phyloP scores from a whole-genome alignment of 1,284 basidiomycete species.

The Chiua sp. region DNA sequence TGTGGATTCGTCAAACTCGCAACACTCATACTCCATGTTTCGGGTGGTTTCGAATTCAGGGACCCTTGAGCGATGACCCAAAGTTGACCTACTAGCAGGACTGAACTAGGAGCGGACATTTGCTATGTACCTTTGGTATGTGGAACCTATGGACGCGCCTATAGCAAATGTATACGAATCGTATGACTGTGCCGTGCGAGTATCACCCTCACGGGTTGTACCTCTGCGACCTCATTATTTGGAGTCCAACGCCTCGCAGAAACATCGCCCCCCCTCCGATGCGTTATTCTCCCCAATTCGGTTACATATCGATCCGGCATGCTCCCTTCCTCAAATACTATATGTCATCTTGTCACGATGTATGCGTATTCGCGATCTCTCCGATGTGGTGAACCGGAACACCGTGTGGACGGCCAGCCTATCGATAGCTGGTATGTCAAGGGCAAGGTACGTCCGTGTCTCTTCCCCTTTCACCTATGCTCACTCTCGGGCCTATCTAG shows the following conservation, averaged over 20 bases:
- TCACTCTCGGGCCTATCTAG: constrained; percentile 61
- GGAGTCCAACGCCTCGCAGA: constrained; percentile 44
- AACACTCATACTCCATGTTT: constrained; percentile 90
- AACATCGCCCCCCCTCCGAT: constrained; percentile 55
- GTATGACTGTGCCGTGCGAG: constrained; percentile 63
- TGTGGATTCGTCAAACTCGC: constrained; percentile 87
- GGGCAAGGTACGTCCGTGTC: constrained; percentile 67
- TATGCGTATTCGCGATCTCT: constrained; percentile 84
- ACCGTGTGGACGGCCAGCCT: constrained; percentile 58
- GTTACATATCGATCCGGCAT: constrained; percentile 72
- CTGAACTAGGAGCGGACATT: constrained; percentile 97
- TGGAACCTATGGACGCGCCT: constrained; percentile 72
- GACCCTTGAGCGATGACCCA: constrained; percentile 64
- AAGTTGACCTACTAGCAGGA: constrained; percentile 74
- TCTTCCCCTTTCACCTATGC: constrained; percentile 7
- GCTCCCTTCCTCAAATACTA: constrained; percentile 68
- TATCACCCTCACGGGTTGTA: constrained; percentile 52
- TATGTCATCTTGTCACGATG: constrained; percentile 89
- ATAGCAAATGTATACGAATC: constrained; percentile 73
- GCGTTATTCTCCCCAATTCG: constrained; percentile 86
- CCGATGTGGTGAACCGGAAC: constrained; percentile 67
- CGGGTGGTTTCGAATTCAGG: constrained; percentile 80
- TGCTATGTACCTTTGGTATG: constrained; percentile 93
- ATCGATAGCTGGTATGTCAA: constrained; percentile 80
- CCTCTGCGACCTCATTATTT: constrained; percentile 76